Percentiles rank a stretch among this genome's conserved stretches.
Evolutionary conservation across 306 rosid species (phyloP).

Genomic region (Prunus campanulata): DNA sequence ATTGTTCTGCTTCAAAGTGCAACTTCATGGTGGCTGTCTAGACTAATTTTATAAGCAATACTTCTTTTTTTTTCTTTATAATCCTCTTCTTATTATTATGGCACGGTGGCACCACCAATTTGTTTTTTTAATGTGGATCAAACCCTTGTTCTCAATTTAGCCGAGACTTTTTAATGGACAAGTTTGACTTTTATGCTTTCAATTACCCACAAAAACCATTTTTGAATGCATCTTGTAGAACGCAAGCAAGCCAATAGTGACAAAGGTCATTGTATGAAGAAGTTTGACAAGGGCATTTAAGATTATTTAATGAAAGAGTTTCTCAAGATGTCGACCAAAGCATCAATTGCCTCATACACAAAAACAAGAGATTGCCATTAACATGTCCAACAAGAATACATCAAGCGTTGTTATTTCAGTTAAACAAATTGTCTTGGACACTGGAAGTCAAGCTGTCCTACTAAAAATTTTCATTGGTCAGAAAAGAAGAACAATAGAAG

Average conservation of each 20-base stretch:
- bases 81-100: neutral
- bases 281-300: neutral
- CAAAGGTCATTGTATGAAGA: neutral
- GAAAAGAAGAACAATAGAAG: neutral
- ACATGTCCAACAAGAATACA: neutral
- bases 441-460: no score
- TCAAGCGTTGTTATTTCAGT: neutral
- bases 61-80: no score
- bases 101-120: neutral
- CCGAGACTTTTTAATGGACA: neutral
- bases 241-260: neutral
- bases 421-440: neutral
- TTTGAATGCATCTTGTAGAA: neutral
- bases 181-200: neutral
- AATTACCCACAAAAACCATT: neutral
- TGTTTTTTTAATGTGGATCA: neutral
- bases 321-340: neutral
- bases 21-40: no score
- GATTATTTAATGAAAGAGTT: no score
- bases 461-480: no score
- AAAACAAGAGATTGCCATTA: neutral
- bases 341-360: neutral
- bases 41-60: no score
- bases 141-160: neutral
- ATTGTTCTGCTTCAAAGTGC: no score